Percentiles rank a stretch among this genome's conserved stretches.
phyloP scores from a whole-genome alignment of 1,284 basidiomycete species.

The Leccinum huronense region DNA sequence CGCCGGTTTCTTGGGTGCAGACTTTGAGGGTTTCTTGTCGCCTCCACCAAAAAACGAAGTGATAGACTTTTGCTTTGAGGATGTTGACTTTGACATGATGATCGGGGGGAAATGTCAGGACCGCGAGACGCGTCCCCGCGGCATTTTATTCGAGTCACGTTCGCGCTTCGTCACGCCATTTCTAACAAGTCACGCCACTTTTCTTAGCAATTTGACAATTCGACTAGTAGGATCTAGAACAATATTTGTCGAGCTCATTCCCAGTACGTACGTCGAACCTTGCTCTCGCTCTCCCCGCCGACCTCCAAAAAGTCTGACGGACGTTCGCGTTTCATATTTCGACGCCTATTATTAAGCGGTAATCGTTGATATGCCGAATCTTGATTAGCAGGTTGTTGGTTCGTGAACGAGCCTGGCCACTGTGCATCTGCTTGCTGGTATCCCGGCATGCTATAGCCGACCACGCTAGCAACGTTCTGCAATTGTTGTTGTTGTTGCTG shows the following conservation, averaged over 20 bases:
- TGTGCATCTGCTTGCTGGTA: slow-evolving; percentile 37
- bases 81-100: slow-evolving; percentile 56
- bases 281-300: slow-evolving; percentile 56
- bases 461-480: slow-evolving; percentile 32
- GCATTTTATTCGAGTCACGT: slow-evolving; percentile 30
- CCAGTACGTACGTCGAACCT: slow-evolving; percentile 67
- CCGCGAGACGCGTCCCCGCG: slow-evolving; percentile 14
- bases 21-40: slow-evolving; percentile 25
- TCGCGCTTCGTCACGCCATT: slow-evolving; percentile 32
- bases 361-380: slow-evolving; percentile 83
- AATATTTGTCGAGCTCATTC: slow-evolving; percentile 39
- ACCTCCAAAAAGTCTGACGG: slow-evolving; percentile 82
- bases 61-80: slow-evolving; percentile 53
- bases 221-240: background rate
- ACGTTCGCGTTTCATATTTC: slow-evolving; percentile 73
- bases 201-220: background rate
- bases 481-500: slow-evolving; percentile 39
- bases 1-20: slow-evolving; percentile 27
- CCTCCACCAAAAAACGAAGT: slow-evolving; percentile 50
- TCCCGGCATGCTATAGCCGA: slow-evolving; percentile 42
- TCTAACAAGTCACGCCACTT: slow-evolving; percentile 21
- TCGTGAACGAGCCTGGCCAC: slow-evolving; percentile 55
- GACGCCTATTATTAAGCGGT: slow-evolving; percentile 73
- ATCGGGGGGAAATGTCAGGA: slow-evolving; percentile 13
- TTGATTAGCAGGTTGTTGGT: slow-evolving; percentile 60